These are phyloP conservation scores for Penicillium sp. DNA, from an alignment of 2,329 filamentous ascomycete species.

Conservation along the genomic window DNA sequence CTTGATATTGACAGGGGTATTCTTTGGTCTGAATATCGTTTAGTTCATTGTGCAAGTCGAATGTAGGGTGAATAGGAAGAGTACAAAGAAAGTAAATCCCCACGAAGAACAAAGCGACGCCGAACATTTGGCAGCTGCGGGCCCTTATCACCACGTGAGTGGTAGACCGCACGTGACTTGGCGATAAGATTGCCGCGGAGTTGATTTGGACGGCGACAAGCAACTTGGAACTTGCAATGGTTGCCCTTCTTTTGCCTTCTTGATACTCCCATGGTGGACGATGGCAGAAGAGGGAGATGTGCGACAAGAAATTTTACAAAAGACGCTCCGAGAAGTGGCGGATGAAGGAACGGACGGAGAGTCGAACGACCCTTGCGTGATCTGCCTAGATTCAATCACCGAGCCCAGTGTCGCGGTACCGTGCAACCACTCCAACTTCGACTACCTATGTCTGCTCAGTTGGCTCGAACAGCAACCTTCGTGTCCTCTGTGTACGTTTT, in stretches of 20 bases:
- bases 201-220: background rate
- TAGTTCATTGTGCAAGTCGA: constrained; percentile 14
- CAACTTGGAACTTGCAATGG: background rate
- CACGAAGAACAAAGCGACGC: background rate
- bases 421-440: constrained; percentile 80
- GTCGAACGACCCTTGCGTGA: constrained; percentile 68
- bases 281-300: constrained; percentile 48
- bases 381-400: constrained; percentile 78
- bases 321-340: constrained; percentile 51
- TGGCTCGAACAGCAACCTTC: constrained; percentile 75
- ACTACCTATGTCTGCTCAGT: constrained; percentile 80
- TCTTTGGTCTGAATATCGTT: background rate
- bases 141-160: constrained; percentile 11
- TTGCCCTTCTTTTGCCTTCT: background rate
- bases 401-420: constrained; percentile 74
- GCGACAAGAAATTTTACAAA: constrained; percentile 49
- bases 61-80: background rate
- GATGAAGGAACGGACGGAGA: constrained; percentile 36
- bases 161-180: constrained; percentile 7
- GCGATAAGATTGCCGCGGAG: constrained; percentile 1
- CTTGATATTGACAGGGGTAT: no score
- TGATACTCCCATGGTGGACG: constrained; percentile 8
- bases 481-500: constrained; percentile 77
- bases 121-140: constrained; percentile 1
- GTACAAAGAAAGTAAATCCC: background rate